phyloP scores from a whole-genome alignment of 345 rosid species.

The Eucalyptus cladocalyx region DNA sequence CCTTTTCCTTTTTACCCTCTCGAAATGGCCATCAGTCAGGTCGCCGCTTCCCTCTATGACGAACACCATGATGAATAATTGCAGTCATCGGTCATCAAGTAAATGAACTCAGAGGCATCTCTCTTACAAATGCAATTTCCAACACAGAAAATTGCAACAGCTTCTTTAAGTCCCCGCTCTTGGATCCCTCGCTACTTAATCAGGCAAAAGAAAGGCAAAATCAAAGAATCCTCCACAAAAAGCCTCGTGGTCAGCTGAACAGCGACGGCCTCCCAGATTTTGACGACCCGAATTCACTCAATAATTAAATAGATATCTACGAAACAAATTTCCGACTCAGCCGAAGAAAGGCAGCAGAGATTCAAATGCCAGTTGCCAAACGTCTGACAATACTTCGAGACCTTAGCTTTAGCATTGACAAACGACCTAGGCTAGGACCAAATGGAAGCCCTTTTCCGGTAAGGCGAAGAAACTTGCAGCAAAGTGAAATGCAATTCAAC shows the following conservation, averaged over 20 bases:
- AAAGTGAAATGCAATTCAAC: not conserved
- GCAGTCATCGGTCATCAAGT: not conserved
- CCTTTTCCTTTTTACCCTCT: not conserved
- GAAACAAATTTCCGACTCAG: not conserved
- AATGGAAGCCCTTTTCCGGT: not conserved
- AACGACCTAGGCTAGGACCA: not conserved
- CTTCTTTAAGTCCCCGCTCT: not conserved
- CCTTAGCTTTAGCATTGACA: not conserved
- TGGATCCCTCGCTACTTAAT: not conserved
- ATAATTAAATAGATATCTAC: not conserved
- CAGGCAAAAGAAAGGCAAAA: not conserved
- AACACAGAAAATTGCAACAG: not conserved
- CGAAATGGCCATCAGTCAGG: not conserved
- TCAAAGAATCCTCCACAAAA: not conserved
- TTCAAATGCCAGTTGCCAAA: not conserved
- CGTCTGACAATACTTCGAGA: not conserved
- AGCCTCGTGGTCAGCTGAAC: not conserved
- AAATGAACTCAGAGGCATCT: not conserved
- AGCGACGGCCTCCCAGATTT: not conserved
- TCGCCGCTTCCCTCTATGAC: not conserved
- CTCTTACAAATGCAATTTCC: not conserved
- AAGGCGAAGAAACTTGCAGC: not conserved
- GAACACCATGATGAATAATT: not conserved
- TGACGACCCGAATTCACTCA: not conserved
- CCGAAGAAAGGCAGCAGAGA: not conserved